phyloP scores from a whole-genome alignment of 352 stramenopile species.

The Phytophthora aleatoria region DNA sequence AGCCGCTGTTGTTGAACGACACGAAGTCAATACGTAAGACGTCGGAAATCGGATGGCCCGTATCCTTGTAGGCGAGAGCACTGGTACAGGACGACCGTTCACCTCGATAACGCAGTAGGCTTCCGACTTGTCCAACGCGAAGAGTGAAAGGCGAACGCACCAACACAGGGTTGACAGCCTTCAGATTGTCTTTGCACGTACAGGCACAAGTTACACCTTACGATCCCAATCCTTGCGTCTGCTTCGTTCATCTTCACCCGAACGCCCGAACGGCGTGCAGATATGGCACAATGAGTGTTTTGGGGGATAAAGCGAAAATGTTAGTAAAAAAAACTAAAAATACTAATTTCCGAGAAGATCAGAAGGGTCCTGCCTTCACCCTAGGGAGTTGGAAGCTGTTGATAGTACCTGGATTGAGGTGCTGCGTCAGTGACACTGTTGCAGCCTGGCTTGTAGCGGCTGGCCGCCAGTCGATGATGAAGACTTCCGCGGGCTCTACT shows the following conservation, averaged over 20 bases:
- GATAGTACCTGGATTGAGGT: too few relatives aligned
- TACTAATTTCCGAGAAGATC: too few relatives aligned
- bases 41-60: constrained; percentile 97
- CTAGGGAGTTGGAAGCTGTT: too few relatives aligned
- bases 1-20: constrained; percentile 96
- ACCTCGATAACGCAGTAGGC: constrained; percentile 99
- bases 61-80: constrained; percentile 98
- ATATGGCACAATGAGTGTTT: too few relatives aligned
- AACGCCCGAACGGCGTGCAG: too few relatives aligned
- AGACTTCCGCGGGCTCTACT: too few relatives aligned
- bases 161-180: constrained; percentile 94
- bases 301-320: too few relatives aligned
- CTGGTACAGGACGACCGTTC: constrained; percentile 97
- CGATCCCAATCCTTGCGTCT: constrained; percentile 94
- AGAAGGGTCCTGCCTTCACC: too few relatives aligned
- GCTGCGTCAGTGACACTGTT: too few relatives aligned
- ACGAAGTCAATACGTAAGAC: constrained; percentile 95
- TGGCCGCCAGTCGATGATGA: too few relatives aligned
- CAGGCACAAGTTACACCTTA: constrained; percentile 98
- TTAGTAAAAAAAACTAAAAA: too few relatives aligned
- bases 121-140: constrained; percentile 92
- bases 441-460: too few relatives aligned
- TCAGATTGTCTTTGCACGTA: constrained; percentile 92
- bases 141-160: constrained; percentile 95
- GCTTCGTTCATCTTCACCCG: constrained; percentile 73